Conservation (phyloP, 2,329 filamentous ascomycete genomes). For the Fusarium guadeloupense region DNA sequence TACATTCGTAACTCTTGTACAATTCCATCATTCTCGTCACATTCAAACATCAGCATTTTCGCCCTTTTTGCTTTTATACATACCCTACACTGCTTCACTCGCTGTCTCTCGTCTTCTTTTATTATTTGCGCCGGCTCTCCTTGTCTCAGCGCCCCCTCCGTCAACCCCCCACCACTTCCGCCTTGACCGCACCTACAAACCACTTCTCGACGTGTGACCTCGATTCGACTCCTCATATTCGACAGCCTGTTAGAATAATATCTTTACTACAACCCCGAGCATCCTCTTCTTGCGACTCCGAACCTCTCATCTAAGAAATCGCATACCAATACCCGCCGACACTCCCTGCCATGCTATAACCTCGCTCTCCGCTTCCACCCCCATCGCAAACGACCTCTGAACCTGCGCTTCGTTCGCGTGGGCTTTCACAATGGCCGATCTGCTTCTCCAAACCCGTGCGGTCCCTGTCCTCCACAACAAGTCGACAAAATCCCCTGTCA, state of each 20-base stretch:
- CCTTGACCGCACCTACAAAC: slow-evolving; percentile 22
- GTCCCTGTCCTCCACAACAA: slow-evolving; percentile 36
- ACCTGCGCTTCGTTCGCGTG: slow-evolving; percentile 12
- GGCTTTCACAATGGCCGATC: slow-evolving; percentile 40
- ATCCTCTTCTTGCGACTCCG: background rate
- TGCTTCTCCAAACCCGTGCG: slow-evolving; percentile 41
- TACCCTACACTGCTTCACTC: too few species aligned
- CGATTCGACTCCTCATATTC: slow-evolving; percentile 1
- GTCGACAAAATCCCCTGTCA: slow-evolving; percentile 17
- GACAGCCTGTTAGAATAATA: slow-evolving; percentile 12
- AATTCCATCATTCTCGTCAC: slow-evolving; percentile 6
- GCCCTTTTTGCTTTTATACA: background rate
- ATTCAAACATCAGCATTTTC: background rate
- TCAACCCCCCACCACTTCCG: slow-evolving; percentile 27
- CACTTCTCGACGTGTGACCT: slow-evolving; percentile 26
- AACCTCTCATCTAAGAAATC: background rate
- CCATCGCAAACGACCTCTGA: slow-evolving; percentile 13
- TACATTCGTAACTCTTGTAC: too few species aligned
- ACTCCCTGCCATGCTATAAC: slow-evolving; percentile 29
- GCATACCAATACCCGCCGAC: background rate
- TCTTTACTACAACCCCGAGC: background rate
- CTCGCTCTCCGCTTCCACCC: background rate
- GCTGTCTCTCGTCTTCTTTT: background rate
- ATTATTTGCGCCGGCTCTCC: background rate
- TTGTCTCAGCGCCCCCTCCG: slow-evolving; percentile 17